These are phyloP conservation scores for Dillenia suffruticosa DNA, from an alignment of 164 flowering plant genomes.

Conservation along the genomic window DNA sequence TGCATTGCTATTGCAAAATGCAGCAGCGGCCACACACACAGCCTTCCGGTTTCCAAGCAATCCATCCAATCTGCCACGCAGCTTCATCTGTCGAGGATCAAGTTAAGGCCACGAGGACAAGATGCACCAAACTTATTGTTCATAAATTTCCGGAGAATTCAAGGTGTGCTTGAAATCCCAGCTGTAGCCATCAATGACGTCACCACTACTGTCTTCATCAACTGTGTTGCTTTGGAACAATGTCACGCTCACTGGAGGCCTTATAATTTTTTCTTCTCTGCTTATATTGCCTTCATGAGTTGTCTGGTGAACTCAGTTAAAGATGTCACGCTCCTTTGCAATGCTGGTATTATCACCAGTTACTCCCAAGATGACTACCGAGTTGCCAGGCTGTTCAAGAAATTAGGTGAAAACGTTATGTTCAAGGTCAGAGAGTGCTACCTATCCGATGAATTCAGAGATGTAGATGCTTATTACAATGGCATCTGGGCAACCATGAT, in stretches of 20 bases:
- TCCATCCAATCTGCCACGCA: constrained; percentile 5
- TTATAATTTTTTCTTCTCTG: background rate
- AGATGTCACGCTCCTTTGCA: constrained; percentile 8
- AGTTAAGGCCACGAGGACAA: background rate
- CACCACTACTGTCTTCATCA: constrained; percentile 1
- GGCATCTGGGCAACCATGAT: constrained; percentile 7
- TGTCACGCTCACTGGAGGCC: background rate
- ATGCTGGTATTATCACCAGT: constrained; percentile 3
- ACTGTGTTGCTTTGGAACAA: constrained; percentile 13
- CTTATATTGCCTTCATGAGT: constrained; percentile 10
- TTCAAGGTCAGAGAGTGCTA: background rate
- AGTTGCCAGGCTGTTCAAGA: constrained; percentile 6
- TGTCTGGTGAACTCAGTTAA: constrained; percentile 5
- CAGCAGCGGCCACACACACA: background rate
- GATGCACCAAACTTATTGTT: constrained; percentile 4
- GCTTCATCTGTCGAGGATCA: constrained; percentile 12
- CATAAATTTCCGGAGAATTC: constrained; percentile 1
- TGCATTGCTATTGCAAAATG: too few relatives aligned
- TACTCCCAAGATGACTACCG: constrained; percentile 2
- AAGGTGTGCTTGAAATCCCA: constrained; percentile 8
- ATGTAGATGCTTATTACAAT: constrained; percentile 6
- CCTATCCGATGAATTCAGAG: constrained; percentile 1
- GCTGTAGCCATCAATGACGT: constrained; percentile 2
- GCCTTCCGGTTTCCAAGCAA: background rate
- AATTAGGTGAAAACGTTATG: background rate